Evolutionary conservation across 352 stramenopile species (phyloP).

Genomic region (Phytophthora meadii): DNA sequence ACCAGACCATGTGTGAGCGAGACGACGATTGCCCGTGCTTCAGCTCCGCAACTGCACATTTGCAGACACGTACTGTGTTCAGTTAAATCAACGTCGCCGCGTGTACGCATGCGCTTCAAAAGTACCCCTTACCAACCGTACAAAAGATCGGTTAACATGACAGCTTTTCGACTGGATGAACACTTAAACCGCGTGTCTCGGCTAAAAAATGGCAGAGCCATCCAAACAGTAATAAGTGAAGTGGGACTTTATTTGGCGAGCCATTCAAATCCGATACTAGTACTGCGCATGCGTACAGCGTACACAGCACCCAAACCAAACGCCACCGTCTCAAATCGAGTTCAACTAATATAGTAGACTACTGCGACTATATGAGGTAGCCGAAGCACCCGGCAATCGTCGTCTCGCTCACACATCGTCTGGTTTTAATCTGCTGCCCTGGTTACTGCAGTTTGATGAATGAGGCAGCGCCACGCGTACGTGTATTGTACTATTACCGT

Average conservation of each 20-base stretch:
- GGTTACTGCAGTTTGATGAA: too few species aligned
- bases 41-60: constrained; percentile 11
- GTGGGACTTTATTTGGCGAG: too few species aligned
- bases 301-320: neutral
- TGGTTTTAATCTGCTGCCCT: constrained; percentile 1
- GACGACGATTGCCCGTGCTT: constrained; percentile 16
- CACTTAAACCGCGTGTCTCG: neutral
- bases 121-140: too few species aligned
- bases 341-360: too few species aligned
- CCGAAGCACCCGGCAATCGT: constrained; percentile 20
- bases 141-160: neutral
- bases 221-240: neutral
- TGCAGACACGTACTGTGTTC: neutral
- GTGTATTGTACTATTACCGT: too few species aligned
- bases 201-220: neutral
- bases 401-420: constrained; percentile 1
- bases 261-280: too few species aligned
- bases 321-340: constrained; percentile 1
- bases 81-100: too few species aligned
- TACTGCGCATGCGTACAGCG: too few species aligned
- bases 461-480: too few species aligned
- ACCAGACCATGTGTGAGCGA: neutral
- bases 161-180: neutral
- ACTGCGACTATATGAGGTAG: too few species aligned
- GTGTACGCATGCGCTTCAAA: too few species aligned